Percentiles rank a stretch among this genome's conserved stretches.
Conservation (phyloP, 345 rosid species). For the Sapria himalayana region DNA sequence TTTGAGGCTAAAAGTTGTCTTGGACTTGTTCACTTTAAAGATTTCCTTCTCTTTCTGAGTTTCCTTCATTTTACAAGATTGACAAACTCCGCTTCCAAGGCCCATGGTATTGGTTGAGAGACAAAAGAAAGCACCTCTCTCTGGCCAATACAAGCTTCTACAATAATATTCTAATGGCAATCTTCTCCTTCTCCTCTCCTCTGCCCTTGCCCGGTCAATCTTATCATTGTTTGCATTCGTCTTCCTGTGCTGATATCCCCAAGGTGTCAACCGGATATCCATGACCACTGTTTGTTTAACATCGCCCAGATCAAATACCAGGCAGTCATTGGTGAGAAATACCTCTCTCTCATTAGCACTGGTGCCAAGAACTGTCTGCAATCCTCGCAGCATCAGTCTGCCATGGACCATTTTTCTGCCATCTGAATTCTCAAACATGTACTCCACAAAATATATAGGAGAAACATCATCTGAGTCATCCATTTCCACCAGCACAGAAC, state of each 20-base stretch:
- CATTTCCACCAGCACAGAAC: conserved; percentile 21
- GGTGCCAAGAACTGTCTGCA: conserved; percentile 36
- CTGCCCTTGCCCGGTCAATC: conserved; percentile 26
- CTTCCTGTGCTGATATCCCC: conserved; percentile 48
- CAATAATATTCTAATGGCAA: conserved; percentile 32
- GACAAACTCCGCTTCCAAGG: conserved; percentile 26
- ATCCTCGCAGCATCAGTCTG: conserved; percentile 27
- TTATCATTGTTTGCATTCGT: conserved; percentile 18
- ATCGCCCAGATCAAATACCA: conserved; percentile 20
- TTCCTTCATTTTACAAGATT: conserved; percentile 24
- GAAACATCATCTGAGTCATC: conserved; percentile 20
- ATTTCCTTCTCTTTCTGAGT: conserved; percentile 13
- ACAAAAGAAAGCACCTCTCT: conserved; percentile 45
- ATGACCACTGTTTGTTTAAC: conserved; percentile 19
- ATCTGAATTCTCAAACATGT: conserved; percentile 30
- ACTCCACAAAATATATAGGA: conserved; percentile 37
- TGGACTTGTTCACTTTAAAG: conserved; percentile 12
- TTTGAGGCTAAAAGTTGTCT: conserved; percentile 14
- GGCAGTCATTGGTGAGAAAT: conserved; percentile 33
- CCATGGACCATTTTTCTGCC: conserved; percentile 44
- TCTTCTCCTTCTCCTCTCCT: conserved; percentile 31
- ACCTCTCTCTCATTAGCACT: conserved; percentile 46
- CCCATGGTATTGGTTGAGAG: conserved; percentile 27
- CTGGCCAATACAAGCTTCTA: conserved; percentile 38
- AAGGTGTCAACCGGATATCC: conserved; percentile 28